Base-by-base conservation (phyloP, 1,284 basidiomycete species). In the Pterulicium gracile region DNA sequence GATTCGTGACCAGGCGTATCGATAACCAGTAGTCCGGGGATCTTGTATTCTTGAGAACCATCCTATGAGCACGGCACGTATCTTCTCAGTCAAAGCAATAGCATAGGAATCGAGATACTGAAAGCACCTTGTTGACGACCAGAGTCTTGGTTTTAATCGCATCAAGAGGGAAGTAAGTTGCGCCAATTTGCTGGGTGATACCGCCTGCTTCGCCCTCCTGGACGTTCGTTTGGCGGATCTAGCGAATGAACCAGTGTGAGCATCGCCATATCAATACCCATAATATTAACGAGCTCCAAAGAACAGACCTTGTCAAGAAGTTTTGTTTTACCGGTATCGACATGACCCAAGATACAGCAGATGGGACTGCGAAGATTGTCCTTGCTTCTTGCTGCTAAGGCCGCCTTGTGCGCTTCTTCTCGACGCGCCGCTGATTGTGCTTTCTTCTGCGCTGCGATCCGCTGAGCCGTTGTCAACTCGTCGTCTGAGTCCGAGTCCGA, bases 1-100 rank as follows among this genome's bases (percentile, higher is more conserved):
- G 94, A 98, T 68, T 98, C 96, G 82, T 99, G 96, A 52, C 96
- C 96, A 46, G 96, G 96, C 2, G 96, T 99, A 65, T 99, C 96
- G 58, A 99, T 98, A 60, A 99, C 68, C 48, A 99, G 77, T 20
- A 99, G 76, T 67, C 96, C 96, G 24, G 96, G 96, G 50, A 98
- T 85, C 66, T 98, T 95, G 75, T 95, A 97, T 57, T 98, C 90
- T 66, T 90, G 84, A 24, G 67, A 66, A 49, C 81, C 81, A 54
- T 91, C 83, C 84, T 87, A 54, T 23, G 44, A 32, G 32, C 17
- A n/a, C n/a, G n/a, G n/a, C n/a, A 36, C 24, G 18, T 23, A n/a
- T n/a, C n/a, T n/a, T n/a, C n/a, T 23, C 50, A n/a, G 47, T 39
- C 4, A 39, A 49, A 39, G 35, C 42, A 34, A 47, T 14, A 24